These are phyloP conservation scores for Monosporascus ibericus DNA, from an alignment of 2,329 filamentous ascomycete genomes.

Conservation along the genomic window DNA sequence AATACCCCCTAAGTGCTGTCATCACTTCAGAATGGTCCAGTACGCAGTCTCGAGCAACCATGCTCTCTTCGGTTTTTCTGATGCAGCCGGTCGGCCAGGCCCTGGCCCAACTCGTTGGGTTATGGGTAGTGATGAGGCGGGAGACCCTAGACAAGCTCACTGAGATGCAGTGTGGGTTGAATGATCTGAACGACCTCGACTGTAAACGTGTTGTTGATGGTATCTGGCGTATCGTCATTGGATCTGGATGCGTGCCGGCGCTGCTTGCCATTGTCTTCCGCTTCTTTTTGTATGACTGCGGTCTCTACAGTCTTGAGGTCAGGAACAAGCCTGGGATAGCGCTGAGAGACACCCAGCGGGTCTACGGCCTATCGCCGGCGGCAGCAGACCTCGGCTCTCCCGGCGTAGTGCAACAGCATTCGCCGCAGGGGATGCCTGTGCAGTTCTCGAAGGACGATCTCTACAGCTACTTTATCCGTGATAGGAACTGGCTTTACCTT, in stretches of 20 bases:
- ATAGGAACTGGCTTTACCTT: constrained; percentile 40
- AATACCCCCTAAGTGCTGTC: constrained; percentile 61
- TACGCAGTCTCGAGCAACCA: constrained; percentile 58
- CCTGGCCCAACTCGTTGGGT: constrained; percentile 55
- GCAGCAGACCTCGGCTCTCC: constrained; percentile 29
- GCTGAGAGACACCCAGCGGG: constrained; percentile 51
- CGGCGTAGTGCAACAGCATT: constrained; percentile 10
- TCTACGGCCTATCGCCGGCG: constrained; percentile 38
- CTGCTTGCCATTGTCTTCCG: constrained; percentile 59
- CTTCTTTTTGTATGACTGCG: constrained; percentile 61
- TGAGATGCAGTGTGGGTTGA: constrained; percentile 42
- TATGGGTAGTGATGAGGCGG: constrained; percentile 42
- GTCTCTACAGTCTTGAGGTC: constrained; percentile 59
- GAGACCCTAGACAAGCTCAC: constrained; percentile 34
- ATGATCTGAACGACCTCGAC: constrained; percentile 36
- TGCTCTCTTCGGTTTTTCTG: constrained; percentile 63
- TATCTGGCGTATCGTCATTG: constrained; percentile 63
- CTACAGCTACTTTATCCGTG: constrained; percentile 43
- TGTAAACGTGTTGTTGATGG: constrained; percentile 47
- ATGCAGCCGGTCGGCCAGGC: constrained; percentile 66
- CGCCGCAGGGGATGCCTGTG: constrained; percentile 31
- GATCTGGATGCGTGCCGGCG: constrained; percentile 58
- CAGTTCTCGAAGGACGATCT: constrained; percentile 44
- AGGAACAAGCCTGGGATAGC: constrained; percentile 54
- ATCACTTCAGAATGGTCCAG: constrained; percentile 62